phyloP scores from a whole-genome alignment of 441 rosid species.

The Gossypium lobatum region DNA sequence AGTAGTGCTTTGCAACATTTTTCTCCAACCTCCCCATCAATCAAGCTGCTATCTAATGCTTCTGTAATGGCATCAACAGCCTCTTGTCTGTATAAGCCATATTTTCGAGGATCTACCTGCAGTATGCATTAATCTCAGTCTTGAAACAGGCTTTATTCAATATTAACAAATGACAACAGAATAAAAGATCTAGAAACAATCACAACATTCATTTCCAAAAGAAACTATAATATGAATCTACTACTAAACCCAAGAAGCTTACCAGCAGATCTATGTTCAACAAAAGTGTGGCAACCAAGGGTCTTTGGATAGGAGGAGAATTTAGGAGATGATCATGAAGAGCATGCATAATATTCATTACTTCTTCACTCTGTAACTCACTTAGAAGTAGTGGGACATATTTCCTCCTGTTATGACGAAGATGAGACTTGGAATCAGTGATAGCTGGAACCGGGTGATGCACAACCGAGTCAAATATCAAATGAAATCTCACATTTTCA shows the following conservation, averaged over 20 bases:
- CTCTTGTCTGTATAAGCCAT: constrained; percentile 45
- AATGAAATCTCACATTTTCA: background rate
- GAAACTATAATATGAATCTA: background rate
- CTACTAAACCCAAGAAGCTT: background rate
- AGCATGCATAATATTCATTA: constrained; percentile 33
- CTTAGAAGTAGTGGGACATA: constrained; percentile 28
- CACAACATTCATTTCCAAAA: background rate
- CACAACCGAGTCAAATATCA: background rate
- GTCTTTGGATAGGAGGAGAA: constrained; percentile 32
- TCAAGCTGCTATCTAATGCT: constrained; percentile 36
- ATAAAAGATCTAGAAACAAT: background rate
- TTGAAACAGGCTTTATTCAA: background rate
- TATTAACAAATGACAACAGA: background rate
- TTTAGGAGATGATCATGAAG: constrained; percentile 41
- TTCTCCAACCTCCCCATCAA: constrained; percentile 31
- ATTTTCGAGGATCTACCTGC: constrained; percentile 41
- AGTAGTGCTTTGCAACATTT: constrained; percentile 45
- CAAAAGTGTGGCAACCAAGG: constrained; percentile 42
- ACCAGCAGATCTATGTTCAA: constrained; percentile 51
- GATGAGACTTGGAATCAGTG: background rate
- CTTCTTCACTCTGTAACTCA: constrained; percentile 34
- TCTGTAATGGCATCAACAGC: constrained; percentile 43
- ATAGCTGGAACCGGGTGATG: background rate
- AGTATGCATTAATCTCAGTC: constrained; percentile 1
- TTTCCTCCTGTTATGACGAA: constrained; percentile 33